Evolutionary conservation across 129 eudicot species (phyloP).

Genomic region (Mikania micrantha): DNA sequence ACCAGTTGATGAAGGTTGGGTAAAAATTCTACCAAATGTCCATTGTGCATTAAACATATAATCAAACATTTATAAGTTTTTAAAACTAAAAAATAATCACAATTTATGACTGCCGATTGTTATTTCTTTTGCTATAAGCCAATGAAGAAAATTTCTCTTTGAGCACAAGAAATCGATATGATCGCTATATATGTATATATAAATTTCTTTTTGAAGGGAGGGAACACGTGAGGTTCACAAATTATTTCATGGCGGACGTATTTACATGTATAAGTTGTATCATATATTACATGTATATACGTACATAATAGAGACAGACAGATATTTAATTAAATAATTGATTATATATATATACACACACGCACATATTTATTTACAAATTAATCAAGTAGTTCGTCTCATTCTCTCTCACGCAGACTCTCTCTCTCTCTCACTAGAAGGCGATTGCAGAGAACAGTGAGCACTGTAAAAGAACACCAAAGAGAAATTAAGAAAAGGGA

Average conservation of each 20-base stretch:
- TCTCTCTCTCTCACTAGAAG: conserved; percentile 36
- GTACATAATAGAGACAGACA: neutral
- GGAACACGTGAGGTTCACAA: conserved; percentile 30
- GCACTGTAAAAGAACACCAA: conserved; percentile 25
- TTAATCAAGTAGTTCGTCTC: conserved; percentile 31
- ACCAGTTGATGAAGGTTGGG: too few relatives aligned
- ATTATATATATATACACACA: conserved; percentile 1
- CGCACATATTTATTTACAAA: neutral
- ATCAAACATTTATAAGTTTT: too few relatives aligned
- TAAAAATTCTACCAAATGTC: too few relatives aligned
- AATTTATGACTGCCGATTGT: too few relatives aligned
- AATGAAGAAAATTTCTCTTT: too few relatives aligned
- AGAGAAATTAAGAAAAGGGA: conserved; percentile 30
- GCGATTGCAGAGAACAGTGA: conserved; percentile 60
- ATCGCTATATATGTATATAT: neutral
- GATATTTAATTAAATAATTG: neutral
- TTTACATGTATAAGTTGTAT: conserved; percentile 17
- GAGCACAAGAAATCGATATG: neutral
- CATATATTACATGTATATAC: neutral
- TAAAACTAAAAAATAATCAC: too few relatives aligned
- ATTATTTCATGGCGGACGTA: conserved; percentile 25
- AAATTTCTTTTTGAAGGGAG: neutral
- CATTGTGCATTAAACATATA: too few relatives aligned
- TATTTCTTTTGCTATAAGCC: too few relatives aligned
- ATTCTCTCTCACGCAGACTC: conserved; percentile 23